Conservation (phyloP, 2,329 filamentous ascomycete species). For the Claviceps sorghi region DNA sequence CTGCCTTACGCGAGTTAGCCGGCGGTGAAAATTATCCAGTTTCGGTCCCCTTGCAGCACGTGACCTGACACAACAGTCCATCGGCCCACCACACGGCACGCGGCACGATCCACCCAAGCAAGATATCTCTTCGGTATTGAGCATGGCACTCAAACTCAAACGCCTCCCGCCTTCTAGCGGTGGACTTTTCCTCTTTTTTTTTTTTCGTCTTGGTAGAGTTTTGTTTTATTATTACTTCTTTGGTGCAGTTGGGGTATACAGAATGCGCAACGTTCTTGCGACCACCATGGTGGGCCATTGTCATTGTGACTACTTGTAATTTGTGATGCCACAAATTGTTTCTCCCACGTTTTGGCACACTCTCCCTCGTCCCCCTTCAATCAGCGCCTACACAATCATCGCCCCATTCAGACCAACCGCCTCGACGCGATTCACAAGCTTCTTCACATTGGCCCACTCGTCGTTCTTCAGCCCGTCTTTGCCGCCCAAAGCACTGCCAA, state of each 20-base stretch:
- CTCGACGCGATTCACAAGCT: constrained; percentile 65
- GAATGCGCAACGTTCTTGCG: not conserved
- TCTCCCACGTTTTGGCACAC: not conserved
- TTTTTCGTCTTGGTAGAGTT: not conserved
- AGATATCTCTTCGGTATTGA: too few species aligned
- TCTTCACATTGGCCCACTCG: constrained; percentile 90
- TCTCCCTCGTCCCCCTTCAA: too few species aligned
- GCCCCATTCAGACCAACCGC: constrained; percentile 37
- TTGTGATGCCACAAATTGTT: not conserved
- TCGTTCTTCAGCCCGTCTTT: constrained; percentile 70
- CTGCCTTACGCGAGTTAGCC: not conserved
- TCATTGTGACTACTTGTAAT: too few species aligned
- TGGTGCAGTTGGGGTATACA: constrained; percentile 1
- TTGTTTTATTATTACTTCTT: not conserved
- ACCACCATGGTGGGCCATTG: not conserved
- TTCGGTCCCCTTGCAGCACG: not conserved
- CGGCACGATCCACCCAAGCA: not conserved
- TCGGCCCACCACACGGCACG: not conserved
- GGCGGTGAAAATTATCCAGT: not conserved
- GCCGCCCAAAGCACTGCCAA: constrained; percentile 68
- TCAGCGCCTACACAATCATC: constrained; percentile 12
- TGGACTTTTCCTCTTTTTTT: too few species aligned
- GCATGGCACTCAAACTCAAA: too few species aligned
- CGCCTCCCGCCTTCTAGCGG: too few species aligned
- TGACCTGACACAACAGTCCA: not conserved